Evolutionary conservation across 306 rosid species (phyloP), one percentile per base, ranked within the genome.

Genomic region (Pachyrhizus erosus): DNA sequence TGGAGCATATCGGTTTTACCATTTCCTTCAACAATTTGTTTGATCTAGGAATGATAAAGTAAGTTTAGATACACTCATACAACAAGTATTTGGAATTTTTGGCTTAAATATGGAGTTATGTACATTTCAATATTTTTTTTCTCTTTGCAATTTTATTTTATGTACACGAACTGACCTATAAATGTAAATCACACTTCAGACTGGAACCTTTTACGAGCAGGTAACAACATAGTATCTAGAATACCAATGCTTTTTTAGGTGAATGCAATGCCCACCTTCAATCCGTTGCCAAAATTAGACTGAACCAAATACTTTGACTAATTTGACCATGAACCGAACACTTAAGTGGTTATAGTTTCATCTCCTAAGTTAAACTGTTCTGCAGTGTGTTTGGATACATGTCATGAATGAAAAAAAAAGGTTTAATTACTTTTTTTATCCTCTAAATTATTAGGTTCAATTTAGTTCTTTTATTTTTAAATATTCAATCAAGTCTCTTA

Each of bases 71-170:
- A 40, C 49, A 33, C 62, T 57, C 26, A 12, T 27, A 17, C 61
- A 29, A 29, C 61, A 27, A 29, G 37, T 51, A 12, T 40, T 37
- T 58, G 37, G 15, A 55, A 73, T 62, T 80, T 64, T 85, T 81
- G 80, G 77, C 80, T 80, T 33, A 24, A 31, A 31, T 42, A 24
- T 60, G 31, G 33, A 34, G 15, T 66, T 66, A 1, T 67, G 73
- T 34, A 68, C 20, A 18, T 18, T 54, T 10, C 49, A 24, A 62
- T 61, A 21, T 37, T 2, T 37, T 45, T 9, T 72, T 10, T 39
- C 62, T 45, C 62, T 34, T 62, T 49, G 34, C 37, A 64, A 60
- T 57, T 66, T 40, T 24, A 9, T 74, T 33, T 45, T 6, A 31
- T 72, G 61, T 65, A 24, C 80, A 52, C 70, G 29, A 72, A 12